Base-by-base conservation (phyloP, 2,329 filamentous ascomycete species). In the Shiraia bambusicola region DNA sequence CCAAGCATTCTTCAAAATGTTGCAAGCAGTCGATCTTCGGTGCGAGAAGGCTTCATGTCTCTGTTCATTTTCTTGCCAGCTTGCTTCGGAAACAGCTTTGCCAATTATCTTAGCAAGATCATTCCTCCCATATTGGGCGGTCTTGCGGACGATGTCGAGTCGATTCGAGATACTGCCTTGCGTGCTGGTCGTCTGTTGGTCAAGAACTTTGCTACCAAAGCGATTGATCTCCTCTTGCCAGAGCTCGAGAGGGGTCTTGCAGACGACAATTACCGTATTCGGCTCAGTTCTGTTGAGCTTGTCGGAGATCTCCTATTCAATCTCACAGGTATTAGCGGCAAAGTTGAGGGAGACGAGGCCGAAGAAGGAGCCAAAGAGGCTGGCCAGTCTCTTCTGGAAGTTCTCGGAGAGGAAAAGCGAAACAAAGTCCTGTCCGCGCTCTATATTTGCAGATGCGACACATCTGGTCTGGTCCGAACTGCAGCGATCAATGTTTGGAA, bases 11-110 rank as follows among this genome's bases (percentile, higher is more conserved):
- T 98, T 28, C 92, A 97, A 62, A 98, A 98, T 61, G 92, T 95
- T 53, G 84, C 89, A 56, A 97, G 92, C 59, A 82, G 86, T 55
- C 96, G 95, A 71, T 69, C 93, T 13, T 83, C 90, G 40, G 89
- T 98, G 51, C 84, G 93, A 59, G 93, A 98, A 76, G 93, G 93
- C 32, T 98, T 98, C 75, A 98, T 98, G 93, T 96, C 93, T 6
- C 80, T 98, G 28, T 98, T 98, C 72, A 97, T 98, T 55, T 98
- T 96, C 80, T 82, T 98, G 73, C 93, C 93, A 10, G 93, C 95
- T 38, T 98, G 93, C 73, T 98, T 98, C 61, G 93, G 93, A 61
- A 98, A 98, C 78, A 95, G 91, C 69, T 98, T 98, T 63, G 87
- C 93, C 56, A 90, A 89, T 65, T 98, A 98, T 64, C 84, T 98